Percentiles rank a stretch among this genome's conserved stretches.
Conservation (phyloP, 2,329 filamentous ascomycete species). For the Cordyceps cateniannulata region DNA sequence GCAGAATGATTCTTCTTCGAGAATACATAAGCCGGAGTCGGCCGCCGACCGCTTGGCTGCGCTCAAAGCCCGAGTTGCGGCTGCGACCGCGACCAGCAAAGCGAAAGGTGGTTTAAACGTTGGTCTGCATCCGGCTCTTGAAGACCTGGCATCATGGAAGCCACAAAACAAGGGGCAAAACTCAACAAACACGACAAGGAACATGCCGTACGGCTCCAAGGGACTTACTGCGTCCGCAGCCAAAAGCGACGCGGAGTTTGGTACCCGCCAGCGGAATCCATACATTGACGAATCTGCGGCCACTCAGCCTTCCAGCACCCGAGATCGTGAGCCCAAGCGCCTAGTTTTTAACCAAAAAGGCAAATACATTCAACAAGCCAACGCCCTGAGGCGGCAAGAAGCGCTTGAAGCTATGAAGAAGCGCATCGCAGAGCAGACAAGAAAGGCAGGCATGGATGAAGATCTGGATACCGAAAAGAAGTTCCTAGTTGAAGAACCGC, state of each 20-base stretch:
- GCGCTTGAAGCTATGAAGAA: slow-evolving; percentile 92
- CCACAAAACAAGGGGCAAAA: slow-evolving; percentile 21
- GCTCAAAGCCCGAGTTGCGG: slow-evolving; percentile 72
- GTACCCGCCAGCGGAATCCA: slow-evolving; percentile 50
- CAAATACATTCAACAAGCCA: slow-evolving; percentile 94
- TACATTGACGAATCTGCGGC: slow-evolving; percentile 70
- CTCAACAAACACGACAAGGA: neutral
- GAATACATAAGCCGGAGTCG: slow-evolving; percentile 50
- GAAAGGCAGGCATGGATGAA: slow-evolving; percentile 90
- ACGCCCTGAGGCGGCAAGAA: slow-evolving; percentile 78
- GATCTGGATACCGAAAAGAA: slow-evolving; percentile 84
- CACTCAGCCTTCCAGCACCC: slow-evolving; percentile 49
- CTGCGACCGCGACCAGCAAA: slow-evolving; percentile 58
- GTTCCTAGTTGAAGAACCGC: slow-evolving; percentile 76
- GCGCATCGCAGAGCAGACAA: slow-evolving; percentile 77
- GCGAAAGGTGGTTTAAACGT: slow-evolving; percentile 65
- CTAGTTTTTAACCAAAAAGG: slow-evolving; percentile 91
- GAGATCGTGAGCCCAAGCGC: slow-evolving; percentile 64
- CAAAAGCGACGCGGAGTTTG: slow-evolving; percentile 11
- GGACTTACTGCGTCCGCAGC: slow-evolving; percentile 17
- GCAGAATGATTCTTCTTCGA: slow-evolving; percentile 46
- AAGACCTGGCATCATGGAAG: slow-evolving; percentile 45
- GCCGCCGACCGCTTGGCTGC: slow-evolving; percentile 64
- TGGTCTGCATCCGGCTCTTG: slow-evolving; percentile 70
- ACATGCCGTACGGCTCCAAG: slow-evolving; percentile 14